Percentiles rank a stretch among this genome's conserved stretches.
phyloP scores from a whole-genome alignment of 139 green algal genomes.

The Diplosphaera chodatii region DNA sequence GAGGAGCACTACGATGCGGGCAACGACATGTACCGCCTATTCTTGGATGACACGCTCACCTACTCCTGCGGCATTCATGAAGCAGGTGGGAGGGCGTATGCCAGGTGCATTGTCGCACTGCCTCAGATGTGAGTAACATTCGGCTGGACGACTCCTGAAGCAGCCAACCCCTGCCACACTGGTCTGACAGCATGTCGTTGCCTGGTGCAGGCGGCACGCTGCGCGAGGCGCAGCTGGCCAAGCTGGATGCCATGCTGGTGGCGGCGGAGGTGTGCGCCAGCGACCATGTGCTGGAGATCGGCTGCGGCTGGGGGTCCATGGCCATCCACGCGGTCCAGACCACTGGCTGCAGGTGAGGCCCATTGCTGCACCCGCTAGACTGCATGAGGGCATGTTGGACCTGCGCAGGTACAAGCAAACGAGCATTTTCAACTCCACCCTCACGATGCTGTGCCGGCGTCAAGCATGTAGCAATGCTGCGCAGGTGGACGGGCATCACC shows the following conservation, averaged over 20 bases:
- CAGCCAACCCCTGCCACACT: no score
- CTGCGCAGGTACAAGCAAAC: no score
- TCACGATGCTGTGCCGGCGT: no score
- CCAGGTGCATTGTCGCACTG: background rate
- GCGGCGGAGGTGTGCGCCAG: conserved; percentile 31
- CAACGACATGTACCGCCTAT: conserved; percentile 90
- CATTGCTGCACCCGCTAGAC: no score
- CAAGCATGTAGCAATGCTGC: background rate
- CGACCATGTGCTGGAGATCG: conserved; percentile 92
- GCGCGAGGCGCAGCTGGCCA: conserved; percentile 66
- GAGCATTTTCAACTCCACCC: no score
- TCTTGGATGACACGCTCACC: conserved; percentile 91
- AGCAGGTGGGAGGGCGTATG: no score
- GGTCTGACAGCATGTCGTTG: no score
- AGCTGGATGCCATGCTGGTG: conserved; percentile 81
- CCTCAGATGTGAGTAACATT: no score
- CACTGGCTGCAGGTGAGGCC: conserved; percentile 57
- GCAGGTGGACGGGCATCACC: conserved; percentile 68
- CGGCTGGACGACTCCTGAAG: no score
- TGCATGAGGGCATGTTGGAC: no score
- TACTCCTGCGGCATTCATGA: conserved; percentile 85
- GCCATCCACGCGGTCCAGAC: conserved; percentile 72
- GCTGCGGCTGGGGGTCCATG: conserved; percentile 93
- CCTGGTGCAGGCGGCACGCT: conserved; percentile 26
- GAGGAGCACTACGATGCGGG: conserved; percentile 95